A percentile compares a stretch with the other conserved stretches of the same genome.
Evolutionary conservation across 139 green algal genomes (phyloP).

Genomic region (Chlorella sp.): DNA sequence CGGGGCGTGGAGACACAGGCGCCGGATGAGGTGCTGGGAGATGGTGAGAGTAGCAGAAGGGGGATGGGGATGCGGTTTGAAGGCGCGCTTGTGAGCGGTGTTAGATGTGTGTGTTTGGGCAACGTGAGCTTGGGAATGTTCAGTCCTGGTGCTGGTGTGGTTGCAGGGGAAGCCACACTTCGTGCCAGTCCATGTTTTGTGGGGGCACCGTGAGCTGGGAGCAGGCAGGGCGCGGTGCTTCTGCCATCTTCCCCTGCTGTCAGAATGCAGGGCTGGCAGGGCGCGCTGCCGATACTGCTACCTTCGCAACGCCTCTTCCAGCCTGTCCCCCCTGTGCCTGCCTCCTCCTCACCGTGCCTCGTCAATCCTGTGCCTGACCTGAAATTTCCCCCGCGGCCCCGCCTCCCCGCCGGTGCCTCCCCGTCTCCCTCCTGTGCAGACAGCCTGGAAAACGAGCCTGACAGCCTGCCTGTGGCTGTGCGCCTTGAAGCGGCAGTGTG

Average conservation of each 20-base stretch:
- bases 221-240: no score
- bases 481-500: slow-evolving; percentile 52
- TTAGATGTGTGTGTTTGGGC: neutral
- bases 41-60: neutral
- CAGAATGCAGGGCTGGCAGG: no score
- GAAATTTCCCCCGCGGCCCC: neutral
- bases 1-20: neutral
- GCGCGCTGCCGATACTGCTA: no score
- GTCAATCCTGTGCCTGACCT: no score
- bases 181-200: no score
- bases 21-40: neutral
- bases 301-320: no score
- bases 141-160: no score
- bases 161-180: no score
- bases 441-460: neutral
- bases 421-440: neutral
- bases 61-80: neutral
- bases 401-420: no score
- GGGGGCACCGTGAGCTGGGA: no score
- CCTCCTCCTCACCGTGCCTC: neutral
- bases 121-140: no score
- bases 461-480: slow-evolving; percentile 19
- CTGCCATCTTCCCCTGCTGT: no score
- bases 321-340: neutral
- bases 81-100: neutral